Base-by-base conservation (phyloP, 352 stramenopile species). In the Phytopythium chamaehyphon region DNA sequence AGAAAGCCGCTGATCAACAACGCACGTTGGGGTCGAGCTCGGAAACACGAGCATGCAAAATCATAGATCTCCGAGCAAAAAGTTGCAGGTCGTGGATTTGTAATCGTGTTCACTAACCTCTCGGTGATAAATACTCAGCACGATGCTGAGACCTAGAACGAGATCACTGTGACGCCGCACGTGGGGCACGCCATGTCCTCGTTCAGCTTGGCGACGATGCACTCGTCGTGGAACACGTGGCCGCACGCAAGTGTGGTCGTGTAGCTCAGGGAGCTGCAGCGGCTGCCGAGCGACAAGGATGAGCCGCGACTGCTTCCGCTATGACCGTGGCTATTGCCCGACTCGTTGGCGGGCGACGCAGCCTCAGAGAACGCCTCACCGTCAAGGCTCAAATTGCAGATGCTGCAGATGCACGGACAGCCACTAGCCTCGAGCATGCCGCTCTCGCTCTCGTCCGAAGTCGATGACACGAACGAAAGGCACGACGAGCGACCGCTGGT, bases 191-290 rank as follows among this genome's bases (percentile, higher is more conserved):
- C 40, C 55, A 83, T 61, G 35, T 58, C 50, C 50, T 73, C 62
- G 59, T 85, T 85, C 23, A 85, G 63, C 52, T 69, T 68, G 26
- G 55, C 12, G 35, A 85, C 44, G 47, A 83, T 77, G 61, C 73
- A 85, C 52, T 85, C 73, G 46, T 85, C 70, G 58, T 85, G 73
- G 62, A 82, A 85, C 26, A 64, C 40, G 48, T 85, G 73, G 28
- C 71, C 73, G 35, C 73, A 85, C 16, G 54, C 35, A 10, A 85
- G 65, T 22, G 61, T 68, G 42, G 72, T 80, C 31, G 61, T 68
- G 54, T 71, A 77, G 52, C 46, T 60, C 39, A 57, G 48, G 18
- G 51, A 40, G 2, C 38, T 57, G 46, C 51, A 53, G 55, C 47
- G 37, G 12, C 40, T 51, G 16, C 21, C 7, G 12, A 38, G 43